A percentile compares a stretch with the other conserved stretches of the same genome.
Conservation (phyloP, 148 eudicot genomes). For the Chenopodium formosanum region DNA sequence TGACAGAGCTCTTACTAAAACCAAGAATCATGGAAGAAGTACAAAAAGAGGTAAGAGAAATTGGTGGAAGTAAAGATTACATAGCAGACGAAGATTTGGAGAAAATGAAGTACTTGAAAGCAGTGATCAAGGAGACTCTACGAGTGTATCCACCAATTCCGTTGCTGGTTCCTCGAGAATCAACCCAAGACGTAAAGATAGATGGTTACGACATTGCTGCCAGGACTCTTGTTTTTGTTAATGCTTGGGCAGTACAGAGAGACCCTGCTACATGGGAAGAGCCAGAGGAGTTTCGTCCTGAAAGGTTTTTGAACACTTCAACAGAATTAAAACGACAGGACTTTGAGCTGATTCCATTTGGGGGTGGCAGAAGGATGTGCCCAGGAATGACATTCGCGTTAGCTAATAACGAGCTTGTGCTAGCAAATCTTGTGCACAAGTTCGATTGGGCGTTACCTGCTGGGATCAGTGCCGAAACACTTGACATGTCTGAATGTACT, state of each 20-base stretch:
- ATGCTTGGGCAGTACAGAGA: conserved; percentile 34
- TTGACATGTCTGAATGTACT: conserved; percentile 29
- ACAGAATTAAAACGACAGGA: conserved; percentile 32
- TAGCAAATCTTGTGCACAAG: conserved; percentile 27
- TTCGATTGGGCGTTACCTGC: conserved; percentile 31
- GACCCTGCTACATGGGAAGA: conserved; percentile 32
- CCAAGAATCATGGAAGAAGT: conserved; percentile 22
- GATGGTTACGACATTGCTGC: conserved; percentile 32
- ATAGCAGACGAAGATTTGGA: conserved; percentile 18
- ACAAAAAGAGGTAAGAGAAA: conserved; percentile 20
- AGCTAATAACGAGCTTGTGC: conserved; percentile 13
- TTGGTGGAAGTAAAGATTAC: conserved; percentile 2
- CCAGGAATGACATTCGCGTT: conserved; percentile 33
- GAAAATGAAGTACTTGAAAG: conserved; percentile 24
- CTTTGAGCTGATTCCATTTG: conserved; percentile 36
- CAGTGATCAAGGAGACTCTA: conserved; percentile 30
- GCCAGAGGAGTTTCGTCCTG: conserved; percentile 33
- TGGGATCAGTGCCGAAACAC: background rate
- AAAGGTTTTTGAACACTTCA: conserved; percentile 30
- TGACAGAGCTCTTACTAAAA: conserved; percentile 29
- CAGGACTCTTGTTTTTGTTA: conserved; percentile 28
- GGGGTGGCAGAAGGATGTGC: conserved; percentile 36
- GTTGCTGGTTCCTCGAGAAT: conserved; percentile 18
- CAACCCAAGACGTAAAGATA: conserved; percentile 8
- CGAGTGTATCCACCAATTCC: conserved; percentile 31